phyloP scores from a whole-genome alignment of 2,329 filamentous ascomycete genomes.

The Phialophora tarda region DNA sequence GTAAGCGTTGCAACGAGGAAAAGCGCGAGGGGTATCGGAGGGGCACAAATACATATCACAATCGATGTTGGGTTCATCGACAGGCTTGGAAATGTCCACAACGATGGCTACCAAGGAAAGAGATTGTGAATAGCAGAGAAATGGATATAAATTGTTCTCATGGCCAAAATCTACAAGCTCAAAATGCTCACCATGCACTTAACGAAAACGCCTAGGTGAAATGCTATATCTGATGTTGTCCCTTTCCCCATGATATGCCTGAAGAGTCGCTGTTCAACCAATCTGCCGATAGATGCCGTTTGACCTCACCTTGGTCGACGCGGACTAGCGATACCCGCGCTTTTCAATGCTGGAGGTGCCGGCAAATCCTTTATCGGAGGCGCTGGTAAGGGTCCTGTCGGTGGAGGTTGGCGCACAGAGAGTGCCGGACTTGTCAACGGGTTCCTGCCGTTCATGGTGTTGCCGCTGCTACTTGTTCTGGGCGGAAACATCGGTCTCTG shows the following conservation, averaged over 20 bases:
- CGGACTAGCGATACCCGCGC: slow-evolving; percentile 34
- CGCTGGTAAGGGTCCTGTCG: slow-evolving; percentile 63
- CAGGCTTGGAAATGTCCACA: neutral
- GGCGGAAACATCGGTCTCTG: slow-evolving; percentile 48
- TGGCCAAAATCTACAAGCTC: slow-evolving; percentile 23
- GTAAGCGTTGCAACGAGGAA: neutral
- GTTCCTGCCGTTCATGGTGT: slow-evolving; percentile 35
- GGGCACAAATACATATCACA: neutral
- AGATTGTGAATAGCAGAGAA: neutral
- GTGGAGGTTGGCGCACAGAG: slow-evolving; percentile 67
- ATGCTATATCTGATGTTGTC: slow-evolving; percentile 28
- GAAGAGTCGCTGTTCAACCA: slow-evolving; percentile 21
- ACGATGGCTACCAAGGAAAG: neutral
- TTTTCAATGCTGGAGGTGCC: slow-evolving; percentile 29
- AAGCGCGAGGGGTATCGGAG: slow-evolving; percentile 4
- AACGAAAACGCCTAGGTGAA: slow-evolving; percentile 25
- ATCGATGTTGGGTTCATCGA: neutral
- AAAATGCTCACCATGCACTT: slow-evolving; percentile 21
- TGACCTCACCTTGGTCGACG: slow-evolving; percentile 29
- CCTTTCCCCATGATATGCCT: slow-evolving; percentile 21
- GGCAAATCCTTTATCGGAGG: slow-evolving; percentile 51
- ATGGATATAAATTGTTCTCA: slow-evolving; percentile 14
- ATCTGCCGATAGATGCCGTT: slow-evolving; percentile 5
- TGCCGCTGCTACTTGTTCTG: slow-evolving; percentile 46
- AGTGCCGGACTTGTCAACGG: slow-evolving; percentile 62